Evolutionary conservation across 371 early-diverging fungal genomes (phyloP), one percentile per base, ranked within the genome.

Genomic region (Rhizopus sp.): DNA sequence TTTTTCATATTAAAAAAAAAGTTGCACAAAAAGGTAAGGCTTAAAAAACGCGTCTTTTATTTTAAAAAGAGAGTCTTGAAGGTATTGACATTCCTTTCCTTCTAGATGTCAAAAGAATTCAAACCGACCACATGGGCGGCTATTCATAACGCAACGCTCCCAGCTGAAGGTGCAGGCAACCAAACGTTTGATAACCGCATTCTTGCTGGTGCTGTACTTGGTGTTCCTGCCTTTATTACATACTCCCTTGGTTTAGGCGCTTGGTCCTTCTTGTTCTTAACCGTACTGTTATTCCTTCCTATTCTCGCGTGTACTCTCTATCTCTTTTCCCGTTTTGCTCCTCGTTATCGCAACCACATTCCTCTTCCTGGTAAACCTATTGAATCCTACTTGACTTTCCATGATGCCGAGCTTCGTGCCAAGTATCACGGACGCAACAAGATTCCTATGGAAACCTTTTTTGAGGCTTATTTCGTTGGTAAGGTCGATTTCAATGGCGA

Each of bases 381-480:
- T 48, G 93, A 93, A 70, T 83, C 86, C 34, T 97, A 97, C 84
- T 77, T 97, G 65, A 88, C 78, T 37, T 88, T 97, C 78, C 83
- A 88, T 61, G 94, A 94, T 71, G 77, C 88, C 57, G 86, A 80
- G 39, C 87, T 97, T 60, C 73, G 73, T 69, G 55, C 79, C 58
- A 58, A 74, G 56, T 95, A 93, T 86, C 65, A 77, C 56, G 93
- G 89, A 59, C 76, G 74, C 55, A 86, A 78, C 80, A 93, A 92
- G 83, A 96, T 97, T 58, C 96, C 98, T 53, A 95, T 95, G 89
- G 97, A 96, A 70, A 86, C 88, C 57, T 95, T 94, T 78, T 96
- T 95, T 58, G 97, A 98, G 68, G 86, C 87, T 60, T 98, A 96
- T 83, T 93, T 97, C 83, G 93, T 92, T 64, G 91, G 88, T 50